A percentile compares a stretch with the other conserved stretches of the same genome.
phyloP scores from a whole-genome alignment of 148 eudicot species.

The Vaccinium corymbosum region DNA sequence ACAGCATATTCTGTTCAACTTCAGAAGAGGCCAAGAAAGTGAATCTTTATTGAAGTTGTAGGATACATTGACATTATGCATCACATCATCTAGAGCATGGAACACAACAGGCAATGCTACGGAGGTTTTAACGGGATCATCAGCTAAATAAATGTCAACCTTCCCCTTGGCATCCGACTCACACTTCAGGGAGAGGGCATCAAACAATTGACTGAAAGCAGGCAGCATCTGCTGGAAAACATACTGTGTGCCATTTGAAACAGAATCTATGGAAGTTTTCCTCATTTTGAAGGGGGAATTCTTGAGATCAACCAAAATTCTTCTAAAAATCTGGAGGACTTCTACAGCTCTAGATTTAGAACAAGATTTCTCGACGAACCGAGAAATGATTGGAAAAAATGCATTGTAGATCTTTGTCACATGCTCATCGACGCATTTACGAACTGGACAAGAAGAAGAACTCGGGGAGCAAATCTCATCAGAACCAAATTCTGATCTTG shows the following conservation, averaged over 20 bases:
- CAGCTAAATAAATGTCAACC: conserved; percentile 50
- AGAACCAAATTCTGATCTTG: conserved; percentile 82
- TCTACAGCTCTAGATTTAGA: conserved; percentile 41
- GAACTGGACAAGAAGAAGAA: conserved; percentile 73
- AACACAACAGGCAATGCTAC: conserved; percentile 80
- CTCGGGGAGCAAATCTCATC: conserved; percentile 45
- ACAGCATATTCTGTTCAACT: conserved; percentile 72
- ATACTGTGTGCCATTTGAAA: conserved; percentile 28
- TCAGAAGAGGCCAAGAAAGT: conserved; percentile 64
- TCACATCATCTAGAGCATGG: conserved; percentile 80
- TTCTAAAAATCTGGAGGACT: conserved; percentile 44
- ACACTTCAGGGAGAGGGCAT: conserved; percentile 59
- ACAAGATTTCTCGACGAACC: conserved; percentile 42
- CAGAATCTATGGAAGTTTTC: conserved; percentile 41
- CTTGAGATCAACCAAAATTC: conserved; percentile 49
- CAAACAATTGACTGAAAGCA: conserved; percentile 50
- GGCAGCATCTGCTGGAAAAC: conserved; percentile 44
- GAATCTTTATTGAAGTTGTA: conserved; percentile 33
- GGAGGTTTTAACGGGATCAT: conserved; percentile 80
- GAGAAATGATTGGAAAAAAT: conserved; percentile 43
- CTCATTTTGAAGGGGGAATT: conserved; percentile 64
- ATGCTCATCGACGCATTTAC: conserved; percentile 82
- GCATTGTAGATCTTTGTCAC: conserved; percentile 74
- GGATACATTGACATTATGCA: conserved; percentile 35
- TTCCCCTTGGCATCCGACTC: conserved; percentile 41